Base-by-base conservation (phyloP, 352 stramenopile genomes). In the Globisporangium iwayamae region DNA sequence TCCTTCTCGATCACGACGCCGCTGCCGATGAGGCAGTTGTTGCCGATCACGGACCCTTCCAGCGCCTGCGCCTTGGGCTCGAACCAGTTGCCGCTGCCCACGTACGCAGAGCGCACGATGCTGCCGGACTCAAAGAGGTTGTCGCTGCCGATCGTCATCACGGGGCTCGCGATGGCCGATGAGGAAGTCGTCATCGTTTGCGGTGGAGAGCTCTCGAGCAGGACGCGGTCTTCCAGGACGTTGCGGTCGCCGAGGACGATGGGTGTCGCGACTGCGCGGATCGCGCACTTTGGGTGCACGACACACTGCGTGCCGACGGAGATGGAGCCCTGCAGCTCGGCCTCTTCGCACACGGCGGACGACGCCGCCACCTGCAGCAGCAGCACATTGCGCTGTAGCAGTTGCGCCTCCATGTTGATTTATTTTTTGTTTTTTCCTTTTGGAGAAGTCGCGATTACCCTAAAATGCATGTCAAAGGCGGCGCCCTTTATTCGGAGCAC, bases 121-220 rank as follows among this genome's bases (percentile, higher is more conserved):
- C 80, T 89, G 28, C 87, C 85, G 51, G 75, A 85, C 71, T 96
- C 87, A 56, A 96, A 92, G 60, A 96, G 60, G 69, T 93, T 93
- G 66, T 79, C 69, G 52, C 64, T 72, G 39, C 87, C 87, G 34
- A 96, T 64, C 10, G 48, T 60, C 72, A 94, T 89, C 8, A 71
- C 65, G 28, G 67, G 58, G 3, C 68, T 48, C 20, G 30, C 39
- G 34, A 48, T 25, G 39, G 56, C 41, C 41, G 32, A 36, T 36
- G 32, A 36, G 4, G 32, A 36, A 8, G 56, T 41, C 53, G 65
- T 54, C 0, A 28, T 28, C 25, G 25, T 28, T 28, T 28, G 25
- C 25, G 60, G 66, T 28, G 20, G 56, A 0, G 70, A 54, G 39
- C 63, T 66, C 38, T 72, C 57, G 60, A 93, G 36, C 43, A 84